These are phyloP conservation scores for Emericellopsis cladophorae DNA, from an alignment of 2,329 filamentous ascomycete species.

Conservation along the genomic window DNA sequence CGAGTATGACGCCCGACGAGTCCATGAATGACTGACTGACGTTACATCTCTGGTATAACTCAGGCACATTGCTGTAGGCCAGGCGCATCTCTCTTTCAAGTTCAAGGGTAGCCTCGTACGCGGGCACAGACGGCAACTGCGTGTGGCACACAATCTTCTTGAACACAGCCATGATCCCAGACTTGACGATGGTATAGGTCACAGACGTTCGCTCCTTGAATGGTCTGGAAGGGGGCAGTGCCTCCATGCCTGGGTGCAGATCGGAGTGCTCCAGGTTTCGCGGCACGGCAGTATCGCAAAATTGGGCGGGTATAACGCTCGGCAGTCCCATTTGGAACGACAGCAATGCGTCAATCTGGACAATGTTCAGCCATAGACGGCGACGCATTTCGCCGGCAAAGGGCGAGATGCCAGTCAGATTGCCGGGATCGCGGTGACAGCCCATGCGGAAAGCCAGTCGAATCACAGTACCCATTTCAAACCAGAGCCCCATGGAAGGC, in stretches of 20 bases:
- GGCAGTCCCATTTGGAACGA: slow-evolving; percentile 34
- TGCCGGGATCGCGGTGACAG: slow-evolving; percentile 40
- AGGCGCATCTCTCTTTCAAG: slow-evolving; percentile 32
- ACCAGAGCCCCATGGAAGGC: slow-evolving; percentile 39
- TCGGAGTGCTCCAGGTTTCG: slow-evolving; percentile 4
- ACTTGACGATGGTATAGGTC: slow-evolving; percentile 42
- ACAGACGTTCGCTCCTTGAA: slow-evolving; percentile 13
- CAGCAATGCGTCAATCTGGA: slow-evolving; percentile 29
- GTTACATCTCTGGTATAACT: slow-evolving; percentile 31
- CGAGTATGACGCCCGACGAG: slow-evolving; percentile 30
- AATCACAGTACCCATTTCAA: slow-evolving; percentile 35
- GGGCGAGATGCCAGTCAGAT: slow-evolving; percentile 33
- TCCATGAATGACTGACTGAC: slow-evolving; percentile 35
- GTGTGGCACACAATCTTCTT: slow-evolving; percentile 24
- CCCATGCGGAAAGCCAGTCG: slow-evolving; percentile 47
- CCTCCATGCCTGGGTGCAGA: slow-evolving; percentile 2
- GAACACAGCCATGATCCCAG: slow-evolving; percentile 31
- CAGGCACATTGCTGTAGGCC: slow-evolving; percentile 30
- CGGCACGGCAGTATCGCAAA: slow-evolving; percentile 3
- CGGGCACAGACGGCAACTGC: slow-evolving; percentile 13
- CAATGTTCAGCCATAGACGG: slow-evolving; percentile 28
- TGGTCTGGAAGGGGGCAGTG: slow-evolving; percentile 2
- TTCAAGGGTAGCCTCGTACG: slow-evolving; percentile 33
- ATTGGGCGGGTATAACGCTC: slow-evolving; percentile 22
- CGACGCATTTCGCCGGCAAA: slow-evolving; percentile 36